phyloP scores from a whole-genome alignment of 2,329 filamentous ascomycete genomes.

The Aspergillus sp. region DNA sequence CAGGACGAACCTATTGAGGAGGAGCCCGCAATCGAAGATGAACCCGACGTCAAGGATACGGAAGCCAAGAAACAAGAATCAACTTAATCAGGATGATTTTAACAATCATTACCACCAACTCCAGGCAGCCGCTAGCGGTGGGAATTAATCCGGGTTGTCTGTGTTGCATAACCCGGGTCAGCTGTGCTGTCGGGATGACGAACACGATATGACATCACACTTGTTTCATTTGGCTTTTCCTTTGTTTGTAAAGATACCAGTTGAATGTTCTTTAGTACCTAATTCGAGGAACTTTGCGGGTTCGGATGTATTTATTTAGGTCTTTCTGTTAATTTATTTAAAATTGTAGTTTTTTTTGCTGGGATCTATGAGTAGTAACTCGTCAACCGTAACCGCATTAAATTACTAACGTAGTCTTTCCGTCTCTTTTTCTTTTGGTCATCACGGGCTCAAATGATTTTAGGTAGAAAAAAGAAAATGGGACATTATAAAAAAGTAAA shows the following conservation, averaged over 20 bases:
- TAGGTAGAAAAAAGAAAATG: not conserved
- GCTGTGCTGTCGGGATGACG: not conserved
- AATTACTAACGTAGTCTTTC: not conserved
- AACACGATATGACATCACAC: not conserved
- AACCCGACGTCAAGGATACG: slow-evolving; percentile 10
- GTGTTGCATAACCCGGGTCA: not conserved
- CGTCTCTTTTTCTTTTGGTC: not conserved
- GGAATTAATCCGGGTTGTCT: not conserved
- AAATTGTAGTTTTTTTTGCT: not conserved
- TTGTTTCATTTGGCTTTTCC: not conserved
- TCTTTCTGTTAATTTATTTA: not conserved
- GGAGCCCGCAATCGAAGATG: slow-evolving; percentile 11
- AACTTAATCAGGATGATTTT: not conserved
- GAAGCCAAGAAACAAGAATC: slow-evolving; percentile 1
- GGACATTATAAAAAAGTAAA: not conserved
- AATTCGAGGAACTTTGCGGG: not conserved
- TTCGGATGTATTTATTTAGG: not conserved
- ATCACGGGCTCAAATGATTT: not conserved
- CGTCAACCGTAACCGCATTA: not conserved
- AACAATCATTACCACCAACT: not conserved
- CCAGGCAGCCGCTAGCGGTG: not conserved
- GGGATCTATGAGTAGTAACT: not conserved
- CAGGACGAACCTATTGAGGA: slow-evolving; percentile 28
- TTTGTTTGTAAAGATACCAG: slow-evolving; percentile 2
- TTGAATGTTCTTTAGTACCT: not conserved